Evolutionary conservation across 805 yeast species (phyloP).

Genomic region (Candida montana): DNA sequence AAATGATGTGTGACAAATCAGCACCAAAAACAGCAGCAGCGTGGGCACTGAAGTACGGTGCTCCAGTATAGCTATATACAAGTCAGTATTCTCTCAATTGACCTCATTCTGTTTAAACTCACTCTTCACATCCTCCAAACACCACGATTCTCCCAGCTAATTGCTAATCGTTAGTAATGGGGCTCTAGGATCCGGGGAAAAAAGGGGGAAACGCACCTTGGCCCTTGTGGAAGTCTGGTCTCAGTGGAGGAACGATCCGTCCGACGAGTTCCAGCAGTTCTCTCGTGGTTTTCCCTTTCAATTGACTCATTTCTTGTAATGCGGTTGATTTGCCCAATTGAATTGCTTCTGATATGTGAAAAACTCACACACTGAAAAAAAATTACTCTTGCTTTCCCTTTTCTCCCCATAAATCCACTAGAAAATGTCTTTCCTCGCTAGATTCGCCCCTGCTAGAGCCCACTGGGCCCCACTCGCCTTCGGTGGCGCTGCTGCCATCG

Average conservation of each 20-base stretch:
- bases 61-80: constrained; percentile 70
- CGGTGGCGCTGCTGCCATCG: constrained; percentile 48
- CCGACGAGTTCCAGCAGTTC: constrained; percentile 48
- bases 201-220: constrained; percentile 40
- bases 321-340: neutral
- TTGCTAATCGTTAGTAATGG: neutral
- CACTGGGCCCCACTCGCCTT: constrained; percentile 34
- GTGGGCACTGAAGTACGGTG: constrained; percentile 87
- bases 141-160: constrained; percentile 79
- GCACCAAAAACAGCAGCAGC: constrained; percentile 82
- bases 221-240: constrained; percentile 75
- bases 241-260: constrained; percentile 69
- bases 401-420: neutral
- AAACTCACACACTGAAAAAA: no score
- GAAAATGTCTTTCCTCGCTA: constrained; percentile 24
- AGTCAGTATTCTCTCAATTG: neutral
- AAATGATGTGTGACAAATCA: constrained; percentile 85
- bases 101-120: constrained; percentile 20
- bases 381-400: no score
- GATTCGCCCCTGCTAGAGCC: constrained; percentile 17
- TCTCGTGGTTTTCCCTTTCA: constrained; percentile 9
- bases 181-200: neutral
- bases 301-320: constrained; percentile 9
- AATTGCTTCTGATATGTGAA: neutral
- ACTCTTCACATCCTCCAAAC: constrained; percentile 90